These are phyloP conservation scores for Trypanosoma melophagium DNA, from an alignment of 208 protist genomes.

Conservation along the genomic window DNA sequence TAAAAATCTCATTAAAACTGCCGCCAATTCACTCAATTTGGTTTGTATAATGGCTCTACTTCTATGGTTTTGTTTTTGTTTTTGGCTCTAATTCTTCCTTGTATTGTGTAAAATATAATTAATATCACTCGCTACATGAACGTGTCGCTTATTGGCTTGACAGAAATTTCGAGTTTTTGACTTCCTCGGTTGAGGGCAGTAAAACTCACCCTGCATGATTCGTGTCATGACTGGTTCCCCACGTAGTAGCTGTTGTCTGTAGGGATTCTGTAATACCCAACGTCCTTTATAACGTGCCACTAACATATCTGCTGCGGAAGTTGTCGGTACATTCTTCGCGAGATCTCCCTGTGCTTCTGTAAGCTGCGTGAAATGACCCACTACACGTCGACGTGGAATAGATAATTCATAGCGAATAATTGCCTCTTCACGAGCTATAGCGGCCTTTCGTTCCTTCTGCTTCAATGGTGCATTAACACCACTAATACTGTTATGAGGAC, in stretches of 20 bases:
- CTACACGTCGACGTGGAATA: conserved; percentile 56
- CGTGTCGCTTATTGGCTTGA: conserved; percentile 46
- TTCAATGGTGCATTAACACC: conserved; percentile 4
- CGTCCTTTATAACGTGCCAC: conserved; percentile 33
- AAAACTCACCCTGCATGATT: conserved; percentile 81
- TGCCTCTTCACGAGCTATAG: conserved; percentile 42
- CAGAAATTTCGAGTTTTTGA: conserved; percentile 21
- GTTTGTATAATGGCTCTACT: not conserved
- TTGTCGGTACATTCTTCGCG: conserved; percentile 37
- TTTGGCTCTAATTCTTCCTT: not conserved
- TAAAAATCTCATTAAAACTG: too few relatives aligned
- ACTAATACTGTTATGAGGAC: not conserved
- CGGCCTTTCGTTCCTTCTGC: conserved; percentile 21
- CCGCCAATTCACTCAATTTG: too few relatives aligned
- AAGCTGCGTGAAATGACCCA: conserved; percentile 55
- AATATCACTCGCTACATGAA: conserved; percentile 49
- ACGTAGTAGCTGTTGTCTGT: conserved; percentile 66
- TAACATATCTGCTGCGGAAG: conserved; percentile 42
- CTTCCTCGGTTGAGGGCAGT: conserved; percentile 15
- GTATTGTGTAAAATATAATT: conserved; percentile 30
- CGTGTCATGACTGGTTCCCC: conserved; percentile 75
- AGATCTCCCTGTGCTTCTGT: conserved; percentile 51
- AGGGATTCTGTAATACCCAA: conserved; percentile 66
- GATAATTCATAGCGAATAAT: conserved; percentile 73
- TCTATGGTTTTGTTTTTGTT: conserved; percentile 1